Percentiles rank a stretch among this genome's conserved stretches.
phyloP scores from a whole-genome alignment of 23 red algal species.

The Gracilaria vermiculophylla region DNA sequence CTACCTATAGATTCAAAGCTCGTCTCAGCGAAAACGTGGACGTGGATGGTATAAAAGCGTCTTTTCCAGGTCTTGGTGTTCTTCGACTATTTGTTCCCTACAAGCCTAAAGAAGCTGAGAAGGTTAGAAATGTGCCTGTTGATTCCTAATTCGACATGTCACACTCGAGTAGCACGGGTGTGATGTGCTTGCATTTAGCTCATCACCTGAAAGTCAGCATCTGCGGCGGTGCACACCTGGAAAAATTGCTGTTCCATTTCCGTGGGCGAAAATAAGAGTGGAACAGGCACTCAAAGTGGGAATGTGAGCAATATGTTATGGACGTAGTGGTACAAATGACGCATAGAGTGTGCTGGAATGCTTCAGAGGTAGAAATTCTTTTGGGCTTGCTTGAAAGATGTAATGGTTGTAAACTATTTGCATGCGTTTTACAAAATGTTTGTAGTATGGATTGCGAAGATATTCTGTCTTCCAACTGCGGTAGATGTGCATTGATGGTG shows the following conservation, averaged over 20 bases:
- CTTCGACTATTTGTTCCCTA: neutral
- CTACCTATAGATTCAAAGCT: conserved; percentile 1
- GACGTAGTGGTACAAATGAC: too few relatives aligned
- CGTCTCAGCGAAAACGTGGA: neutral
- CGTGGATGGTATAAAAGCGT: neutral
- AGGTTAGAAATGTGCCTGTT: neutral
- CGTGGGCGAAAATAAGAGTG: neutral
- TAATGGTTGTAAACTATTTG: neutral
- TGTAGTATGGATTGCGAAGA: too few relatives aligned
- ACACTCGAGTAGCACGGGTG: neutral
- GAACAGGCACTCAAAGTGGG: too few relatives aligned
- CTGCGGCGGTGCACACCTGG: neutral
- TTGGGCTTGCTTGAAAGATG: neutral
- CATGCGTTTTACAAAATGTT: neutral
- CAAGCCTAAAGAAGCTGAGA: neutral
- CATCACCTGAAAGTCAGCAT: neutral
- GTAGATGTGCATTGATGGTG: too few relatives aligned
- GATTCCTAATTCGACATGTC: neutral
- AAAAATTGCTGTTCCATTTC: neutral
- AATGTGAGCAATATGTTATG: too few relatives aligned
- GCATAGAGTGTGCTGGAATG: too few relatives aligned
- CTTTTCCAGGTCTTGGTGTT: conserved; percentile 11
- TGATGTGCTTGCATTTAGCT: neutral
- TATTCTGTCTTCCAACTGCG: too few relatives aligned
- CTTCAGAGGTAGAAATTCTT: too few relatives aligned